Conservation (phyloP, 192 early-diverging fungal genomes). For the Allomyces macrogynus region DNA sequence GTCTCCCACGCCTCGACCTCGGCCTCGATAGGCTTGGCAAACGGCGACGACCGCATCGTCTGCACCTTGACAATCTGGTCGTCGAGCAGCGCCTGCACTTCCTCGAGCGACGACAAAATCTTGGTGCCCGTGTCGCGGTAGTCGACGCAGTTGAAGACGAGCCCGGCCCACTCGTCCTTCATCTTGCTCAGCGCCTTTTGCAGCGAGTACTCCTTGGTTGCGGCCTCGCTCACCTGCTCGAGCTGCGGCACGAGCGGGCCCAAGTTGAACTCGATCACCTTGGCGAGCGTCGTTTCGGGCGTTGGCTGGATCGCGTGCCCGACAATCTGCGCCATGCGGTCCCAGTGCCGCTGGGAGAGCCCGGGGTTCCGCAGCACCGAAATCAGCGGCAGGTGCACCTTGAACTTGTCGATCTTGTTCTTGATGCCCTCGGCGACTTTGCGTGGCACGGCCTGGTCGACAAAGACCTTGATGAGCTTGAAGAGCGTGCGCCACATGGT, state of each 20-base stretch:
- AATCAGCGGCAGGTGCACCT: slow-evolving; percentile 61
- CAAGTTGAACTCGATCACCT: slow-evolving; percentile 85
- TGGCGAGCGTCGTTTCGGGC: slow-evolving; percentile 74
- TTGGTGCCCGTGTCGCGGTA: slow-evolving; percentile 93
- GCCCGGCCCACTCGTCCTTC: slow-evolving; percentile 76
- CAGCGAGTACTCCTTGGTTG: slow-evolving; percentile 97
- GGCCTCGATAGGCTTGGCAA: slow-evolving; percentile 95
- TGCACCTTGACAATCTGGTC: slow-evolving; percentile 86
- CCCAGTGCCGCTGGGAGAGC: slow-evolving; percentile 90
- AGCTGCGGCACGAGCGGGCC: slow-evolving; percentile 64
- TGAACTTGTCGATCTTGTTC: slow-evolving; percentile 50
- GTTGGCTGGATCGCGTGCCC: slow-evolving; percentile 42
- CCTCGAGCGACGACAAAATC: slow-evolving; percentile 93
- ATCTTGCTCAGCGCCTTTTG: slow-evolving; percentile 85
- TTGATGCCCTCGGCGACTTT: slow-evolving; percentile 88
- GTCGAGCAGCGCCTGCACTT: slow-evolving; percentile 82
- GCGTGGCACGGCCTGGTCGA: slow-evolving; percentile 85
- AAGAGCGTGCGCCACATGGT: slow-evolving; percentile 64
- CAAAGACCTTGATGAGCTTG: slow-evolving; percentile 68
- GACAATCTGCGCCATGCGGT: slow-evolving; percentile 67
- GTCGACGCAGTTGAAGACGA: slow-evolving; percentile 76
- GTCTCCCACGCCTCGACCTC: slow-evolving; percentile 89
- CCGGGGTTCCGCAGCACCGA: slow-evolving; percentile 89
- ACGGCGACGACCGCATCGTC: slow-evolving; percentile 94
- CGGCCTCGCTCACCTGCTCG: slow-evolving; percentile 69